These are phyloP conservation scores for Protea cynaroides DNA, from an alignment of 164 flowering plant species.

Conservation along the genomic window DNA sequence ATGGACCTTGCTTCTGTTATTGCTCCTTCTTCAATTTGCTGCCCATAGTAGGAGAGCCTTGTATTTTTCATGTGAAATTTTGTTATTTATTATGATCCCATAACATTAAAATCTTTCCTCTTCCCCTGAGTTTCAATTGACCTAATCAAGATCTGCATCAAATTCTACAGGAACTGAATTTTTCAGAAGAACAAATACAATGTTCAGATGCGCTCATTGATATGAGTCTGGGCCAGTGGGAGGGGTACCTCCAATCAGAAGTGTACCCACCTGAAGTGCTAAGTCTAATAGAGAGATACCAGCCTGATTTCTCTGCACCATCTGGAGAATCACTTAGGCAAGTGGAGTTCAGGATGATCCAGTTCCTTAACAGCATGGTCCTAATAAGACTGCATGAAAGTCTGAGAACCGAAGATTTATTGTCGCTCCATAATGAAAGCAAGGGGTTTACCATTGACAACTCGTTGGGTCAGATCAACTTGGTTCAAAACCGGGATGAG, in stretches of 20 bases:
- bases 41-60: no score
- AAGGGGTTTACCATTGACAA: conserved; percentile 34
- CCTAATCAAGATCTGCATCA: background rate
- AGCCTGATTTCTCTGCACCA: conserved; percentile 91
- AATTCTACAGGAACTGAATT: conserved; percentile 34
- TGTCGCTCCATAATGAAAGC: conserved; percentile 41
- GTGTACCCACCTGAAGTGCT: conserved; percentile 64
- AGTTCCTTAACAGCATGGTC: conserved; percentile 63
- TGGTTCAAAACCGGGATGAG: conserved; percentile 43
- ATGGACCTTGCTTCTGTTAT: no score
- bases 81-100: no score
- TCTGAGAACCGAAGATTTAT: conserved; percentile 42
- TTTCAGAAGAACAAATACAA: conserved; percentile 37
- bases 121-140: background rate
- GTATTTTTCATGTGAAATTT: no score
- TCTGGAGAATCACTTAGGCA: conserved; percentile 94
- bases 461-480: conserved; percentile 31
- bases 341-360: conserved; percentile 84
- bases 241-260: conserved; percentile 80
- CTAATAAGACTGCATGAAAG: conserved; percentile 51
- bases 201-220: conserved; percentile 70
- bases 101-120: no score
- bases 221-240: conserved; percentile 95
- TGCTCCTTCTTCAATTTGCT: no score
- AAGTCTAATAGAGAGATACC: conserved; percentile 56